Evolutionary conservation across 805 yeast species (phyloP).

Genomic region (Lipomyces chichibuensis): DNA sequence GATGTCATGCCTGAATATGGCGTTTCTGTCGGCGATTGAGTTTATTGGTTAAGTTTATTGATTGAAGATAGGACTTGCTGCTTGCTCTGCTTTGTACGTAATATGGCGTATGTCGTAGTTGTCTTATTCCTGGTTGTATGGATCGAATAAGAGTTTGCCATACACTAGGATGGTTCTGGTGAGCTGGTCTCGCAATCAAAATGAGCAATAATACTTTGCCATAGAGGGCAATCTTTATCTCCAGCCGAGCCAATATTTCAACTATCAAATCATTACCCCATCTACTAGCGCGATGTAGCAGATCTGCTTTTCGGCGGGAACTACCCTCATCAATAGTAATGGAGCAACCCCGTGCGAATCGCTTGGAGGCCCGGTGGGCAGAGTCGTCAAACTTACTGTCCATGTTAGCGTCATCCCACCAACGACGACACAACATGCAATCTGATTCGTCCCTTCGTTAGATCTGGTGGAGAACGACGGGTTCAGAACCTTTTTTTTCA

Average conservation of each 20-base stretch:
- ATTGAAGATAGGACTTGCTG: neutral
- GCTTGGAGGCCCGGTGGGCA: neutral
- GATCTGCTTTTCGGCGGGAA: neutral
- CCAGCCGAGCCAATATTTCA: too few relatives aligned
- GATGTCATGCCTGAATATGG: slow-evolving; percentile 31
- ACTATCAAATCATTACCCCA: too few relatives aligned
- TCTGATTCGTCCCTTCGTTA: neutral
- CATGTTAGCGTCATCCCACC: too few relatives aligned
- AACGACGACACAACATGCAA: neutral
- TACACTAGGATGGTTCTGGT: too few relatives aligned
- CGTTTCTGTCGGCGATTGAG: slow-evolving; percentile 19
- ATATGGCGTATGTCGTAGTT: neutral
- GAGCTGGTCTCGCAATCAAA: neutral
- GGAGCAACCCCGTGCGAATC: neutral
- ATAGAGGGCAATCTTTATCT: neutral
- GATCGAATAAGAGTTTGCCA: too few relatives aligned
- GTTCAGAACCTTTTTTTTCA: too few relatives aligned
- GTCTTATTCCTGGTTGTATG: neutral
- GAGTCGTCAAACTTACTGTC: too few relatives aligned
- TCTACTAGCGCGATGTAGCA: neutral
- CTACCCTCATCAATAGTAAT: neutral
- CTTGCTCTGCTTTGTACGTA: neutral
- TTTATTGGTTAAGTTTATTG: too few relatives aligned
- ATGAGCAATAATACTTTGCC: neutral
- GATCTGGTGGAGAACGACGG: neutral